Percentiles rank a stretch among this genome's conserved stretches.
Evolutionary conservation across 192 early-diverging fungal species (phyloP).

Genomic region (Linnemannia exigua): DNA sequence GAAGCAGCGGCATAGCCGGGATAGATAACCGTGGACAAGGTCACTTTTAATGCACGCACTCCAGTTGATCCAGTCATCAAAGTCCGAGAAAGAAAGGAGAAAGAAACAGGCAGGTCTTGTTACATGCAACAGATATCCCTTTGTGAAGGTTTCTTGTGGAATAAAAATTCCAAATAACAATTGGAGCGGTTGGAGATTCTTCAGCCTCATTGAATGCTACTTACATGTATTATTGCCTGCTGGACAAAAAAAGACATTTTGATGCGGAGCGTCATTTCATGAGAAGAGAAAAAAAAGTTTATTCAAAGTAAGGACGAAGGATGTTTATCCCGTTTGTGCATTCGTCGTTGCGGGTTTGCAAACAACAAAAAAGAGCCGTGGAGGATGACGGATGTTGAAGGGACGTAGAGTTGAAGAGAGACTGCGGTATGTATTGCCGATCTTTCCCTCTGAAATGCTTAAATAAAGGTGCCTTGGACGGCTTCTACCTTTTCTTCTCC

Average conservation of each 20-base stretch:
- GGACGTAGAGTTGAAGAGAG: background rate
- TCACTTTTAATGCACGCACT: background rate
- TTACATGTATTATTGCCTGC: too few relatives aligned
- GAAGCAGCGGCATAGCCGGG: background rate
- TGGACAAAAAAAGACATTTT: slow-evolving; percentile 8
- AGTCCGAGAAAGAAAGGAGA: background rate
- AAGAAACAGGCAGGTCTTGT: background rate
- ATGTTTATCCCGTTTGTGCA: background rate
- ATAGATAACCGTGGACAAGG: background rate
- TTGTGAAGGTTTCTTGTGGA: background rate
- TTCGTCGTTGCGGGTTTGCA: background rate
- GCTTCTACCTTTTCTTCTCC: background rate
- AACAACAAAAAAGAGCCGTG: background rate
- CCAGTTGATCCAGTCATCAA: slow-evolving; percentile 2
- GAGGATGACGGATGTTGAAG: background rate
- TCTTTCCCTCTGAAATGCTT: background rate
- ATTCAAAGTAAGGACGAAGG: background rate
- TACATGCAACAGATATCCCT: background rate
- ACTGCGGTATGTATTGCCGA: background rate
- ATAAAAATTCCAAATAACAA: background rate
- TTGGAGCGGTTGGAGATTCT: slow-evolving; percentile 17
- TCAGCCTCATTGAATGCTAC: background rate
- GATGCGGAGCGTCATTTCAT: background rate
- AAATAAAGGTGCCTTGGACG: background rate
- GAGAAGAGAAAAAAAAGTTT: background rate